phyloP scores from a whole-genome alignment of 352 stramenopile species.

The Pythium oligandrum region DNA sequence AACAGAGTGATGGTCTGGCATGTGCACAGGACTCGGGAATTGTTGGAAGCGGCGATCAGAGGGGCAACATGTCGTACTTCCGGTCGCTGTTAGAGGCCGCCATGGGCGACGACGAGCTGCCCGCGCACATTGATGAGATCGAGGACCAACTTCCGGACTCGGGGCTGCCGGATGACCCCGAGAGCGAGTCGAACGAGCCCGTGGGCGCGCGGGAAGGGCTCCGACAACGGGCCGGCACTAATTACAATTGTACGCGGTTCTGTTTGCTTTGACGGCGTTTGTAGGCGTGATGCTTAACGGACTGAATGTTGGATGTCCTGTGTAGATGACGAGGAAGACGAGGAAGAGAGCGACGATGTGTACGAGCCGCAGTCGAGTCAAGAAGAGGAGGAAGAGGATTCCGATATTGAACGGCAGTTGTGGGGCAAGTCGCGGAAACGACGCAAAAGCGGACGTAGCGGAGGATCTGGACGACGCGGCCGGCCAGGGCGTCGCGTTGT shows the following conservation, averaged over 20 bases:
- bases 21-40: too few relatives aligned
- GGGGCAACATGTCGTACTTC: constrained; percentile 64
- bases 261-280: too few relatives aligned
- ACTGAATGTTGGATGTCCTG: neutral
- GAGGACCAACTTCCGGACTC: constrained; percentile 24
- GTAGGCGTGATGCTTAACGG: too few relatives aligned
- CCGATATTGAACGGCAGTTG: constrained; percentile 76
- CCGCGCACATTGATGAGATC: constrained; percentile 43
- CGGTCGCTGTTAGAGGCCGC: constrained; percentile 77
- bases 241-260: too few relatives aligned
- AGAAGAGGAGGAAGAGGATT: constrained; percentile 74
- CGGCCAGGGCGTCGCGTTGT: constrained; percentile 49
- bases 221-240: constrained; percentile 2
- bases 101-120: constrained; percentile 61
- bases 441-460: constrained; percentile 22
- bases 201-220: constrained; percentile 16
- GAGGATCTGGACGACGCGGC: constrained; percentile 24
- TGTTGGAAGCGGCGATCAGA: too few relatives aligned
- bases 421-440: constrained; percentile 74
- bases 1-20: constrained; percentile 15
- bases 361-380: constrained; percentile 63
- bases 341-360: constrained; percentile 45
- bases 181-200: constrained; percentile 14
- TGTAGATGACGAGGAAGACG: constrained; percentile 15
- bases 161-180: constrained; percentile 22